Base-by-base conservation (phyloP, 345 rosid species). In the Trapa incisa region DNA sequence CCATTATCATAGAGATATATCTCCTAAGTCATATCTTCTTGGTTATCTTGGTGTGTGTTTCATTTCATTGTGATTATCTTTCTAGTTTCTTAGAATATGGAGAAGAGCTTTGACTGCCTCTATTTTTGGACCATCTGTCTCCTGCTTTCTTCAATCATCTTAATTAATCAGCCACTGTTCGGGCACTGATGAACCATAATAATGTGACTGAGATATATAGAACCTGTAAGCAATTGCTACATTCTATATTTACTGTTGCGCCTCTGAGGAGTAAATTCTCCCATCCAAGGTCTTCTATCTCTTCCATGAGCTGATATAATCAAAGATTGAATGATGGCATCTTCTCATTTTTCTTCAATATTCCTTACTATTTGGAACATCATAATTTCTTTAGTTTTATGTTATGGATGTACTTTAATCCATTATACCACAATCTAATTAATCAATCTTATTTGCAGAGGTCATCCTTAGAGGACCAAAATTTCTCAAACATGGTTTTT, bases 381-480 rank as follows among this genome's bases (percentile, higher is more conserved):
- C 14, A 36, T 62, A 7, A 13, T 1, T 22, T 22, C 16, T 64
- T 16, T 12, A 39, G 9, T 37, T 42, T 64, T 9, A 4, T 47
- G 29, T 22, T 33, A 1, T 8, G 2, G 7, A 4, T 41, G 8
- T 3, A 37, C 35, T 37, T 52, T 48, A 1, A 15, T 15, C 29
- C 32, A 6, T 45, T 33, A 9, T 4, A 35, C 22, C 15, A 16
- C 43, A 11, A 32, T 33, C 42, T 39, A 43, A 58, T 6, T 0
- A 45, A 6, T 33, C 37, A 22, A 22, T 22, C 29, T 60, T 42
- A 15, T 61, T 4, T 70, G 75, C 78, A 95, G 96, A 77, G 71
- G 50, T 91, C 84, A 74, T 78, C 92, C 52, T 65, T 85, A 65
- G 75, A 80, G 69, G 97, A 89, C 11, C 72, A 86, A 70, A 86